phyloP scores from a whole-genome alignment of 441 rosid species.

The Gossypium trilobum region DNA sequence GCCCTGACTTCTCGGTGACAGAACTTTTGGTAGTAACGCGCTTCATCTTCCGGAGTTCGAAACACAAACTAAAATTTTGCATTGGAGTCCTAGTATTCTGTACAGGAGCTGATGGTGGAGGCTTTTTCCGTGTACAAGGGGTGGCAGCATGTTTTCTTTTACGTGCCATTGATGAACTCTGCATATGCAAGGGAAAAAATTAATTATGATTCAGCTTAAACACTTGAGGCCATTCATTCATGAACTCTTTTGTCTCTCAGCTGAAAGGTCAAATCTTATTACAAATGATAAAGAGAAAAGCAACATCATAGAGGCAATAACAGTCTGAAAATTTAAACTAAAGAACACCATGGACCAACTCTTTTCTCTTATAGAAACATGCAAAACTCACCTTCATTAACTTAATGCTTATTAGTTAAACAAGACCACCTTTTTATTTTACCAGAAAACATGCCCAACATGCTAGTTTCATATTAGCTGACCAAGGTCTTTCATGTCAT shows the following conservation, averaged over 20 bases:
- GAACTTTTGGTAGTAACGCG: not conserved
- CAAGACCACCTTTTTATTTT: not conserved
- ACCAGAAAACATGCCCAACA: not conserved
- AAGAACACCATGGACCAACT: no score
- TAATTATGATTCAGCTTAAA: not conserved
- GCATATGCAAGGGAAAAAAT: no score
- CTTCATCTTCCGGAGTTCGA: not conserved
- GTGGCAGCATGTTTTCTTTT: not conserved
- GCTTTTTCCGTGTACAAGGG: not conserved
- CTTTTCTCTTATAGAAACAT: no score
- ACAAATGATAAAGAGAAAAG: no score
- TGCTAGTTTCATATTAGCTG: not conserved
- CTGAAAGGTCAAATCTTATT: no score
- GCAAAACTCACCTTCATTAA: not conserved
- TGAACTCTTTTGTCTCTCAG: no score
- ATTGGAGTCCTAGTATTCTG: not conserved
- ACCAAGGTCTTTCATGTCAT: constrained; percentile 11
- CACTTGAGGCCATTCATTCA: no score
- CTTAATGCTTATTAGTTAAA: constrained; percentile 5
- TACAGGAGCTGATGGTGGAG: not conserved
- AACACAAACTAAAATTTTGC: not conserved
- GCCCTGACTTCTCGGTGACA: not conserved
- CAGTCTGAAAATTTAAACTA: no score
- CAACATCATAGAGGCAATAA: no score
- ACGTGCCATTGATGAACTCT: not conserved